Conservation (phyloP, 208 protist genomes). For the Trypanosoma cruzi region DNA sequence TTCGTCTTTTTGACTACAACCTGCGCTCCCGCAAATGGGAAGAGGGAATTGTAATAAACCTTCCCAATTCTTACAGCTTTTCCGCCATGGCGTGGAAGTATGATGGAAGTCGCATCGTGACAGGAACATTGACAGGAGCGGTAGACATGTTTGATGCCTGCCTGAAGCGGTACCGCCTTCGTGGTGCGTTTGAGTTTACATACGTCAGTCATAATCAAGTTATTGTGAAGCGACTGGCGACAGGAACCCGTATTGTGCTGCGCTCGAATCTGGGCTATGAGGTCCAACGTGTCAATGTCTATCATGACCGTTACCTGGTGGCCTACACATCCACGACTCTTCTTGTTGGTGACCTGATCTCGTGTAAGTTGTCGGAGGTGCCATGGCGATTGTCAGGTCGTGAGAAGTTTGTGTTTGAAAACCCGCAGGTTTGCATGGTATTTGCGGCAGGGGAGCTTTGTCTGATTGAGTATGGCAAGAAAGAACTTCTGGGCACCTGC, state of each 20-base stretch:
- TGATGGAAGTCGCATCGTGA: slow-evolving; percentile 94
- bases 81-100: slow-evolving; percentile 92
- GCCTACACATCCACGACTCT: slow-evolving; percentile 95
- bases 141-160: slow-evolving; percentile 97
- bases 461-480: slow-evolving; percentile 97
- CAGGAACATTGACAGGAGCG: slow-evolving; percentile 91
- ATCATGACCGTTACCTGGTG: slow-evolving; percentile 96
- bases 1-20: slow-evolving; percentile 95
- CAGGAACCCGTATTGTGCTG: slow-evolving; percentile 91
- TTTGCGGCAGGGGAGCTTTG: slow-evolving; percentile 97
- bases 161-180: slow-evolving; percentile 93
- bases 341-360: slow-evolving; percentile 96
- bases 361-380: slow-evolving; percentile 95
- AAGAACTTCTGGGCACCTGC: slow-evolving; percentile 95
- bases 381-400: slow-evolving; percentile 90
- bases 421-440: slow-evolving; percentile 96
- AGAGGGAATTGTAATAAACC: slow-evolving; percentile 68
- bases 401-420: slow-evolving; percentile 97
- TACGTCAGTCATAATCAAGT: slow-evolving; percentile 97
- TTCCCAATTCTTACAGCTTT: slow-evolving; percentile 94
- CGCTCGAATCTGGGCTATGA: slow-evolving; percentile 95
- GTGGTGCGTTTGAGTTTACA: slow-evolving; percentile 97
- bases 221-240: slow-evolving; percentile 95
- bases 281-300: slow-evolving; percentile 96
- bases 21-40: slow-evolving; percentile 93